Conservation (phyloP, 2,329 filamentous ascomycete genomes). For the Iodosphaeria phyllophila region DNA sequence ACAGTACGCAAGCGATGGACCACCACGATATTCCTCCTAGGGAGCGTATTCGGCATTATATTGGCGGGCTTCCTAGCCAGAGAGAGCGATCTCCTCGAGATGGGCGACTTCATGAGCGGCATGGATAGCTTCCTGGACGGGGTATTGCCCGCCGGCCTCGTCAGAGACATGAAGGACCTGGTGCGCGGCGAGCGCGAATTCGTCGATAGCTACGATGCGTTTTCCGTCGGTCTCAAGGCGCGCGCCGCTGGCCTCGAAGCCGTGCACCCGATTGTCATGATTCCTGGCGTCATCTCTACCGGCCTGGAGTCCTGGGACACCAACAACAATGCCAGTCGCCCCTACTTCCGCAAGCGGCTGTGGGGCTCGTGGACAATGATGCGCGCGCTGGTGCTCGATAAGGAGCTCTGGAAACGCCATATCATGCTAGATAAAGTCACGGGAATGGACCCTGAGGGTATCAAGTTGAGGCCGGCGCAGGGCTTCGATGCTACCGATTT, state of each 20-base stretch:
- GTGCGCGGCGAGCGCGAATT: slow-evolving; percentile 70
- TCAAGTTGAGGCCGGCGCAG: slow-evolving; percentile 84
- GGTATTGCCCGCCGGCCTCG: slow-evolving; percentile 67
- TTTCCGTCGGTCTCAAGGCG: slow-evolving; percentile 73
- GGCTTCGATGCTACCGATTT: slow-evolving; percentile 97
- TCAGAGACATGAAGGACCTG: slow-evolving; percentile 72
- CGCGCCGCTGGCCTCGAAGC: slow-evolving; percentile 63
- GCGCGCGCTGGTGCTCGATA: slow-evolving; percentile 80
- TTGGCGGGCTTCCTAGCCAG: slow-evolving; percentile 78
- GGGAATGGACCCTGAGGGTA: slow-evolving; percentile 72
- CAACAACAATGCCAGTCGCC: slow-evolving; percentile 58
- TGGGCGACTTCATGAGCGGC: slow-evolving; percentile 55
- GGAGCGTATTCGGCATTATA: slow-evolving; percentile 79
- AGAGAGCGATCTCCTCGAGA: slow-evolving; percentile 60
- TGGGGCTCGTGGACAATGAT: slow-evolving; percentile 99
- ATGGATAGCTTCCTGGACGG: slow-evolving; percentile 77
- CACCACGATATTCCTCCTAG: slow-evolving; percentile 70
- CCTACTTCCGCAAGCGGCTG: slow-evolving; percentile 83
- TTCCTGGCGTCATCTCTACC: slow-evolving; percentile 93
- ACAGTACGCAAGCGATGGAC: slow-evolving; percentile 58
- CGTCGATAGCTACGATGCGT: slow-evolving; percentile 80
- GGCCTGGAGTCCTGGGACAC: slow-evolving; percentile 96
- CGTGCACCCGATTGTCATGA: slow-evolving; percentile 85
- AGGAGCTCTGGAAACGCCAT: slow-evolving; percentile 85
- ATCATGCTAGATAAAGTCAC: slow-evolving; percentile 92